A percentile compares a stretch with the other conserved stretches of the same genome.
Evolutionary conservation across 164 flowering plant genomes (phyloP).

Genomic region (Malania oleifera): DNA sequence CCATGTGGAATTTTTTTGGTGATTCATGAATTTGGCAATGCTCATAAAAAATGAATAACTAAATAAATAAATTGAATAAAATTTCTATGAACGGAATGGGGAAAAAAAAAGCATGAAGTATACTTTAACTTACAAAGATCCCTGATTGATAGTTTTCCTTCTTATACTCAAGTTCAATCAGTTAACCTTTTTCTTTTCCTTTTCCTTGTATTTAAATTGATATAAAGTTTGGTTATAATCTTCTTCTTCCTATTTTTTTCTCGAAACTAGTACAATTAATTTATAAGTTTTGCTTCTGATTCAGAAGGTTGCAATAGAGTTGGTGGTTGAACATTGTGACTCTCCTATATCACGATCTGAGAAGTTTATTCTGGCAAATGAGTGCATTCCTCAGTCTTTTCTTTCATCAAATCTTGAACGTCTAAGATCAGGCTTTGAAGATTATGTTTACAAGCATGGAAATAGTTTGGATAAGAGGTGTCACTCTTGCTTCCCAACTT

Average conservation of each 20-base stretch:
- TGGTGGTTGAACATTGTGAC: constrained; percentile 35
- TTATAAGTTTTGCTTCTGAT: constrained; percentile 13
- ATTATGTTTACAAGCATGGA: constrained; percentile 63
- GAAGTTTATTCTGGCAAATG: constrained; percentile 35
- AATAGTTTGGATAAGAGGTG: constrained; percentile 36
- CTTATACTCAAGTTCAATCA: neutral
- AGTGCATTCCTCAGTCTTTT: constrained; percentile 20
- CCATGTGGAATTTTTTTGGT: too few relatives aligned
- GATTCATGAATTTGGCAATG: too few relatives aligned
- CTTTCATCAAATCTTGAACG: constrained; percentile 42
- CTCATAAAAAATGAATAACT: too few relatives aligned
- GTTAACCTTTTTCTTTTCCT: neutral
- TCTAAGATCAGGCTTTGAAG: constrained; percentile 55
- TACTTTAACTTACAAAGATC: too few relatives aligned
- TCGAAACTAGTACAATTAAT: neutral
- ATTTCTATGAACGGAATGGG: too few relatives aligned
- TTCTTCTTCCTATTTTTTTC: neutral
- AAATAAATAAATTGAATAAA: too few relatives aligned
- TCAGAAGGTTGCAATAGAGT: constrained; percentile 60
- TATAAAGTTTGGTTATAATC: neutral
- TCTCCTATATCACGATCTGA: constrained; percentile 24
- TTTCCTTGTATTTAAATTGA: neutral
- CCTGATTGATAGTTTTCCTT: neutral
- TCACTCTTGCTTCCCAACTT: constrained; percentile 43
- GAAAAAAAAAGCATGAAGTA: too few relatives aligned